Evolutionary conservation across 2,329 filamentous ascomycete genomes (phyloP).

Genomic region (Trichoderma harzianum): DNA sequence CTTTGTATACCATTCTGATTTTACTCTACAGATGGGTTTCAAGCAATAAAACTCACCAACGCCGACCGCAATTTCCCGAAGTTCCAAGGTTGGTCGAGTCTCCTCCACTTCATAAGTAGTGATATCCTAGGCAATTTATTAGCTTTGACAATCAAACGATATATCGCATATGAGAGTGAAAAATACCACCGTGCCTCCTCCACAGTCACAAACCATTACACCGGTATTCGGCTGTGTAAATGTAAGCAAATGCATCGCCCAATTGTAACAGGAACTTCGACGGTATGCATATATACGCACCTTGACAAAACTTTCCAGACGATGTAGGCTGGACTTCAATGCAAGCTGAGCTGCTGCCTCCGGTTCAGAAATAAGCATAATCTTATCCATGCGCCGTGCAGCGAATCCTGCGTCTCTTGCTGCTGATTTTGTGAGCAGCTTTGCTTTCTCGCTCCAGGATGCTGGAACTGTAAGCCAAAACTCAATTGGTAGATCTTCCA

Average conservation of each 20-base stretch:
- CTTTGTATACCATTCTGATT: not conserved
- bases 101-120: not conserved
- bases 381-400: not conserved
- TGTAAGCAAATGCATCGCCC: not conserved
- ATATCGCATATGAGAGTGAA: too few relatives aligned
- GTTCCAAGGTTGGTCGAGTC: not conserved
- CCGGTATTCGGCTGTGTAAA: not conserved
- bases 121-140: not conserved
- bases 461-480: not conserved
- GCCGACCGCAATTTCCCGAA: not conserved
- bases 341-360: not conserved
- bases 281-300: not conserved
- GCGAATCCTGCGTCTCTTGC: not conserved
- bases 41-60: not conserved
- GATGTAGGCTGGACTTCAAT: not conserved
- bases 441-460: not conserved
- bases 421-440: not conserved
- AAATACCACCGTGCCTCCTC: not conserved
- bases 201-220: not conserved
- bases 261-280: too few relatives aligned
- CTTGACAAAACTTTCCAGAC: not conserved
- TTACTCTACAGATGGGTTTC: not conserved
- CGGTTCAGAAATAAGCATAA: not conserved
- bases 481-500: not conserved
- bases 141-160: too few relatives aligned